Evolutionary conservation across 1,139 yeast species (phyloP).

Genomic region (Yamadazyma triangularis): DNA sequence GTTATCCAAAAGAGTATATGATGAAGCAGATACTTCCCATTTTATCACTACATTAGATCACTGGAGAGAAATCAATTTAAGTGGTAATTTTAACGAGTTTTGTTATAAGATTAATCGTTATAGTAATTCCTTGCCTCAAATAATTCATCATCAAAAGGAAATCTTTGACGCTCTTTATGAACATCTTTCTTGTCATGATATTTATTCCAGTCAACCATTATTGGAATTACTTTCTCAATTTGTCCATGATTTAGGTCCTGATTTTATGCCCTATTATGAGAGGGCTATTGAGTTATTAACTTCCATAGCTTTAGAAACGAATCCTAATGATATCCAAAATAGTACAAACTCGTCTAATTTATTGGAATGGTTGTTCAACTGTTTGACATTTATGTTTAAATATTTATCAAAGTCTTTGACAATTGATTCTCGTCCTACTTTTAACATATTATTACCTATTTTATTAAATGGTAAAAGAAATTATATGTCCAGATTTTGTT

Average conservation of each 20-base stretch:
- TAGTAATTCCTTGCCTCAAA: constrained; percentile 73
- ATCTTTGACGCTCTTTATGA: constrained; percentile 53
- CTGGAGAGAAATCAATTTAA: constrained; percentile 84
- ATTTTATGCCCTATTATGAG: constrained; percentile 69
- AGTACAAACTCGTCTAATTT: constrained; percentile 53
- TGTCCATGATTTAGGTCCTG: constrained; percentile 90
- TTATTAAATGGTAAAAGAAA: constrained; percentile 50
- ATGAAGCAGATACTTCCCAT: constrained; percentile 68
- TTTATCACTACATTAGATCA: constrained; percentile 75
- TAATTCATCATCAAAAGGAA: constrained; percentile 62
- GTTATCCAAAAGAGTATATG: constrained; percentile 61
- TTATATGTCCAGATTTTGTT: constrained; percentile 76
- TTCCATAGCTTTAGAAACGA: constrained; percentile 42
- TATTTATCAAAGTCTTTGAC: constrained; percentile 66
- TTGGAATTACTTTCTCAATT: constrained; percentile 80
- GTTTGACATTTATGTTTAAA: constrained; percentile 85
- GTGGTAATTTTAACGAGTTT: constrained; percentile 68
- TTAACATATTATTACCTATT: constrained; percentile 60
- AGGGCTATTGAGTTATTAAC: constrained; percentile 50
- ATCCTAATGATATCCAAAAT: constrained; percentile 44
- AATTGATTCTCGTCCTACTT: constrained; percentile 64
- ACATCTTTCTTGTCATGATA: constrained; percentile 55
- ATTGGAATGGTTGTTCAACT: constrained; percentile 80
- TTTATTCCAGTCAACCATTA: constrained; percentile 72
- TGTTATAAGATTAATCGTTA: constrained; percentile 49